Evolutionary conservation across 768 basidiomycete species (phyloP).

Genomic region (Kwoniella sp.): DNA sequence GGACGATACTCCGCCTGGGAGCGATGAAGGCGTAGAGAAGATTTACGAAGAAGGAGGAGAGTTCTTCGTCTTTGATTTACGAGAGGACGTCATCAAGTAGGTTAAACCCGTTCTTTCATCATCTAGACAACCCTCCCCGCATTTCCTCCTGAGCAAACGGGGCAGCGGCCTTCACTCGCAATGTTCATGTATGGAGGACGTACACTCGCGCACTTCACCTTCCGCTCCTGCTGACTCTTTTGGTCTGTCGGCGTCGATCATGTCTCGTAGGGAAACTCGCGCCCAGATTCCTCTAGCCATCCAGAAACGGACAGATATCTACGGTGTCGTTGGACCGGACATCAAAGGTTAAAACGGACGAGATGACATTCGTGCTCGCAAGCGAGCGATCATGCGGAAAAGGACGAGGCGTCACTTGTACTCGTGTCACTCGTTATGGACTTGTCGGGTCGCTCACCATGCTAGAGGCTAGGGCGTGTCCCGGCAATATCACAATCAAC

Average conservation of each 20-base stretch:
- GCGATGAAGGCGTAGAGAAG: conserved; percentile 15
- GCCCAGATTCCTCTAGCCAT: conserved; percentile 45
- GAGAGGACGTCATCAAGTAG: conserved; percentile 34
- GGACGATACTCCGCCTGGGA: conserved; percentile 38
- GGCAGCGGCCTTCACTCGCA: too few species aligned
- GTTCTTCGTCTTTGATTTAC: conserved; percentile 44
- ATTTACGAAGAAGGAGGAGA: conserved; percentile 32
- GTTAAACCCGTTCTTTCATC: background rate
- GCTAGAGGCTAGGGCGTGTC: too few species aligned
- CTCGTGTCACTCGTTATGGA: background rate
- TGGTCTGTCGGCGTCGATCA: background rate
- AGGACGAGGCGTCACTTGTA: too few species aligned
- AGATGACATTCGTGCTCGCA: background rate
- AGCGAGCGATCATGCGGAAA: too few species aligned
- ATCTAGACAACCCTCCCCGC: background rate
- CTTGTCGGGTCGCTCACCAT: too few species aligned
- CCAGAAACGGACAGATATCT: conserved; percentile 48
- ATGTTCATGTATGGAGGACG: background rate
- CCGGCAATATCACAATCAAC: too few species aligned
- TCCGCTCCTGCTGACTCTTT: background rate
- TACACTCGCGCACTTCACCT: background rate
- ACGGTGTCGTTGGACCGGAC: conserved; percentile 37
- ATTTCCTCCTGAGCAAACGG: too few species aligned
- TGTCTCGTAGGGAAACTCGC: conserved; percentile 26
- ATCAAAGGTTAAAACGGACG: background rate